Percentiles rank a stretch among this genome's conserved stretches.
Conservation (phyloP, 129 eudicot species). For the Ambrosia artemisiifolia region DNA sequence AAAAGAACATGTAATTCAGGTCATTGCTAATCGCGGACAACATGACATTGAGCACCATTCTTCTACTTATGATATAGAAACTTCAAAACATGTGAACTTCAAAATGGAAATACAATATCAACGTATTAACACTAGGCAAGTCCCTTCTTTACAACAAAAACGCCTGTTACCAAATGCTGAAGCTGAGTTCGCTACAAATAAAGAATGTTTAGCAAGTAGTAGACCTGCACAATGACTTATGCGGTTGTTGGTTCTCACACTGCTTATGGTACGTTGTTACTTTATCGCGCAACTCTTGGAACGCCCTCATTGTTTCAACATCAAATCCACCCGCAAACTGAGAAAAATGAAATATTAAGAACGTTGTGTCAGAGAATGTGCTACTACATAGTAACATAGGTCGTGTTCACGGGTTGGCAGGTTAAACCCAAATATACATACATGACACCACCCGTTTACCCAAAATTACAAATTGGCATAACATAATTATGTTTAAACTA, state of each 20-base stretch:
- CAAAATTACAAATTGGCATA: neutral
- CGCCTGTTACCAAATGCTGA: slow-evolving; percentile 37
- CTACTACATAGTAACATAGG: neutral
- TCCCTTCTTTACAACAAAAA: slow-evolving; percentile 55
- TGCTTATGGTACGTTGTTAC: slow-evolving; percentile 61
- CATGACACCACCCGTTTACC: no score
- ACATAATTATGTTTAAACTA: neutral
- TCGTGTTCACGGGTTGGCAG: no score
- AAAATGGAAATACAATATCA: slow-evolving; percentile 14
- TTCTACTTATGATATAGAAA: slow-evolving; percentile 13
- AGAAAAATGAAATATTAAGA: neutral
- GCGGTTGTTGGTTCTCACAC: slow-evolving; percentile 63
- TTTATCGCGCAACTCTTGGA: slow-evolving; percentile 85
- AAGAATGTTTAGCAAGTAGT: slow-evolving; percentile 46
- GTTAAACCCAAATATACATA: no score
- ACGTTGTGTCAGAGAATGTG: no score
- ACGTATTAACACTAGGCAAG: slow-evolving; percentile 33
- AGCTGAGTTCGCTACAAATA: slow-evolving; percentile 87
- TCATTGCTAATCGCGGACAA: neutral
- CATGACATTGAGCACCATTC: neutral
- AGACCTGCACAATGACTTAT: slow-evolving; percentile 47
- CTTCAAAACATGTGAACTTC: slow-evolving; percentile 17
- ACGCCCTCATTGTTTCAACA: slow-evolving; percentile 88
- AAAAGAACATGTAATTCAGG: neutral
- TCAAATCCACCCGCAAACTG: slow-evolving; percentile 99